Base-by-base conservation (phyloP, 306 rosid genomes). In the Betula pendula region DNA sequence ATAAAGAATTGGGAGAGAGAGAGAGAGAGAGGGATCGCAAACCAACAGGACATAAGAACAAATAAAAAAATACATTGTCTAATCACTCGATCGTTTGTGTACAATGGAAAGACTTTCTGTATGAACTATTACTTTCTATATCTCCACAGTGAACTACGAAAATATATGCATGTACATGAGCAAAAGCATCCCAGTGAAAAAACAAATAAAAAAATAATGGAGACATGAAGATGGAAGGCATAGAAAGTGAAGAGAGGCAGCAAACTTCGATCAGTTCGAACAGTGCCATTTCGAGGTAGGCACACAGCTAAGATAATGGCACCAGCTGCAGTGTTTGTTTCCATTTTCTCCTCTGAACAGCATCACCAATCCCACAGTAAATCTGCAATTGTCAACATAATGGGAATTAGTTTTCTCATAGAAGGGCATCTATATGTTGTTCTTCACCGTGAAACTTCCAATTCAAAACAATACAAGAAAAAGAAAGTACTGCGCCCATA, bases 221-320 rank as follows among this genome's bases (percentile, higher is more conserved):
- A n/a, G n/a, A n/a, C n/a, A n/a, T n/a, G n/a, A n/a, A n/a, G 15
- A 9, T 65, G 47, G n/a, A 38, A 8, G 4, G 49, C 60, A 51
- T 16, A 15, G 58, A 63, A 55, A 17, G 13, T 14, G n/a, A 17
- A 25, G 16, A 51, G 44, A 8, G 9, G n/a, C 50, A 2, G 65
- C 72, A 50, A n/a, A 6, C 31, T 60, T 79, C 33, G 45, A 44
- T 74, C 67, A 65, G 67, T 80, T 77, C 53, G 77, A 62, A 49
- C 97, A 93, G 52, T 77, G 70, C 96, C 97, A 93, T 75, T 63
- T 85, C 9, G 96, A 90, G 72, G 92, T 84, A 14, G 96, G 96
- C 42, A 93, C 83, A 82, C 96, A 93, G 33, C 86, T 79, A 75
- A 93, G 77, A 71, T 90, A 90, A 76, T 66, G 96, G 75, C 96